Percentiles rank a stretch among this genome's conserved stretches.
phyloP scores from a whole-genome alignment of 169 alveolate species.

The Plasmodium coatneyi region DNA sequence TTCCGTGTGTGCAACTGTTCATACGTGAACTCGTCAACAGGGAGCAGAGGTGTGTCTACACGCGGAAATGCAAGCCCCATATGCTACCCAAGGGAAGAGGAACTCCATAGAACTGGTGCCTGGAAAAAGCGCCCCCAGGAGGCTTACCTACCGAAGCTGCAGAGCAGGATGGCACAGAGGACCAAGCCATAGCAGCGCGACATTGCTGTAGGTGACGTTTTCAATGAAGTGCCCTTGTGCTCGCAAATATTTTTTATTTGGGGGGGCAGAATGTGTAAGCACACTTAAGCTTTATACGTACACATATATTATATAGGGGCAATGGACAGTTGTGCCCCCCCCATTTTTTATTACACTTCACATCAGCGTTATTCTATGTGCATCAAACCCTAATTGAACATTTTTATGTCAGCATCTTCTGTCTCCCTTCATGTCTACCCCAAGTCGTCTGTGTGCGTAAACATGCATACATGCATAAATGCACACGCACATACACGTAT shows the following conservation, averaged over 20 bases:
- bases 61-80: not conserved
- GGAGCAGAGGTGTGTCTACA: not conserved
- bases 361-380: not conserved
- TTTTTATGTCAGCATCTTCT: slow-evolving; percentile 2
- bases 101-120: not conserved
- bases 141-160: not conserved
- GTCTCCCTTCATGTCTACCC: not conserved
- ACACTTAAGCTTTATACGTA: not conserved
- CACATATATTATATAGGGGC: not conserved
- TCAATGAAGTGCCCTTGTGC: slow-evolving; percentile 15
- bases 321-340: not conserved
- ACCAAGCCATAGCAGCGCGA: not conserved
- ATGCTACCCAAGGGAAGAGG: not conserved
- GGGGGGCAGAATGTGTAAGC: not conserved
- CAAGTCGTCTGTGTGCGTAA: not conserved
- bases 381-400: not conserved
- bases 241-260: slow-evolving; percentile 32
- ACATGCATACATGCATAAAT: not conserved
- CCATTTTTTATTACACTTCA: not conserved
- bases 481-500: not conserved
- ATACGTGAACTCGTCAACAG: not conserved
- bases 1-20: not conserved
- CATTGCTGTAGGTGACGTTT: not conserved
- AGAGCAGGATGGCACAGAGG: not conserved
- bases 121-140: not conserved